These are phyloP conservation scores for Phytophthora citricola DNA, from an alignment of 352 stramenopile genomes.

Conservation along the genomic window DNA sequence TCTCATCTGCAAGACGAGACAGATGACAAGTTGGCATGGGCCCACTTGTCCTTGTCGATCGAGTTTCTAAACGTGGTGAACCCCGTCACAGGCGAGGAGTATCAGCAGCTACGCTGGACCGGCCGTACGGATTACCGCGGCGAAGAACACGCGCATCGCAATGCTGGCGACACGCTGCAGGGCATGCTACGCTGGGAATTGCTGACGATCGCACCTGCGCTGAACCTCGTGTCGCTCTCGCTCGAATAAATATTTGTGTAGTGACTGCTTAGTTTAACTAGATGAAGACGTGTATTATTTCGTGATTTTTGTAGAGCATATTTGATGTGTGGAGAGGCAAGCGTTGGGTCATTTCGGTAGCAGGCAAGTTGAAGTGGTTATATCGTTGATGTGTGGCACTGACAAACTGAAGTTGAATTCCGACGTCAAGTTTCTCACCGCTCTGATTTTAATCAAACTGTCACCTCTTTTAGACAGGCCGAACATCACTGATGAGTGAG, in stretches of 20 bases:
- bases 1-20: slow-evolving; percentile 23
- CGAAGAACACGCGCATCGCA: slow-evolving; percentile 48
- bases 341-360: slow-evolving; percentile 13
- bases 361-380: slow-evolving; percentile 11
- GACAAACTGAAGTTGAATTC: slow-evolving; percentile 21
- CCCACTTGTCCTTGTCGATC: slow-evolving; percentile 51
- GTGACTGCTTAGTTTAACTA: slow-evolving; percentile 14
- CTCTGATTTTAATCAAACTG: slow-evolving; percentile 10
- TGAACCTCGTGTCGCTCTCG: slow-evolving; percentile 43
- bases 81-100: slow-evolving; percentile 34
- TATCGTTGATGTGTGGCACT: slow-evolving; percentile 19
- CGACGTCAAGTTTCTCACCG: slow-evolving; percentile 16
- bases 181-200: slow-evolving; percentile 53
- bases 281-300: slow-evolving; percentile 33
- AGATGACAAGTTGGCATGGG: slow-evolving; percentile 42
- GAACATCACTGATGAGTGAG: slow-evolving; percentile 14
- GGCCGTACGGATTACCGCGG: slow-evolving; percentile 57
- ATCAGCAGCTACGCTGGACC: slow-evolving; percentile 54
- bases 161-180: slow-evolving; percentile 49
- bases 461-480: slow-evolving; percentile 2
- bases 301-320: slow-evolving; percentile 5
- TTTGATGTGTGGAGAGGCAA: slow-evolving; percentile 21
- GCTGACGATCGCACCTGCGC: slow-evolving; percentile 44
- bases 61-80: slow-evolving; percentile 52
- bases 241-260: slow-evolving; percentile 24